Evolutionary conservation across 768 basidiomycete genomes (phyloP).

Genomic region (Tylopilus vinaceipallidus): DNA sequence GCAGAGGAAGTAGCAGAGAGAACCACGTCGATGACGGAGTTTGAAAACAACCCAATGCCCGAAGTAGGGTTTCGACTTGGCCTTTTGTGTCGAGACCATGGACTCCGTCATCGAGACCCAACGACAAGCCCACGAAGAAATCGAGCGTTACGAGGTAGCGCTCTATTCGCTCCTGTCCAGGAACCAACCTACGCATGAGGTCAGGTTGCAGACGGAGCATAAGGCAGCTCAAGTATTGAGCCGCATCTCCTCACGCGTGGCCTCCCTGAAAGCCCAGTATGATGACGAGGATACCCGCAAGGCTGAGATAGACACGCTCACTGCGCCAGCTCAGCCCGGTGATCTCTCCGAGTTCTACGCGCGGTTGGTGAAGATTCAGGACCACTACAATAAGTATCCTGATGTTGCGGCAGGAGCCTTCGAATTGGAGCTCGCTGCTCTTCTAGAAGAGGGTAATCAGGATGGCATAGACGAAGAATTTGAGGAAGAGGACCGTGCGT

Average conservation of each 20-base stretch:
- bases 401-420: slow-evolving; percentile 80
- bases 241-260: slow-evolving; percentile 70
- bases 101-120: slow-evolving; percentile 94
- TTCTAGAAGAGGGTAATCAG: slow-evolving; percentile 75
- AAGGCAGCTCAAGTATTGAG: slow-evolving; percentile 87
- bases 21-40: slow-evolving; percentile 44
- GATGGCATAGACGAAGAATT: slow-evolving; percentile 64
- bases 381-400: slow-evolving; percentile 95
- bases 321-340: slow-evolving; percentile 55
- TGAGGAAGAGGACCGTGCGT: slow-evolving; percentile 87
- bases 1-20: slow-evolving; percentile 33
- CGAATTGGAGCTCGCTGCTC: slow-evolving; percentile 77
- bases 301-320: slow-evolving; percentile 62
- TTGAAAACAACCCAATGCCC: slow-evolving; percentile 38
- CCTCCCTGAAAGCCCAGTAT: slow-evolving; percentile 69
- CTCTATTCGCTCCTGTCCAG: slow-evolving; percentile 81
- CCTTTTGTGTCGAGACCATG: slow-evolving; percentile 46
- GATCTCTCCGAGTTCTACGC: slow-evolving; percentile 94
- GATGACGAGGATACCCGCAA: slow-evolving; percentile 72
- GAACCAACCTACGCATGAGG: slow-evolving; percentile 59
- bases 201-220: slow-evolving; percentile 75
- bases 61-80: neutral
- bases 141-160: slow-evolving; percentile 87
- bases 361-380: slow-evolving; percentile 93
- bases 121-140: slow-evolving; percentile 92